These are phyloP conservation scores for Helicocarpus griseus DNA, from an alignment of 2,329 filamentous ascomycete species.

Conservation along the genomic window DNA sequence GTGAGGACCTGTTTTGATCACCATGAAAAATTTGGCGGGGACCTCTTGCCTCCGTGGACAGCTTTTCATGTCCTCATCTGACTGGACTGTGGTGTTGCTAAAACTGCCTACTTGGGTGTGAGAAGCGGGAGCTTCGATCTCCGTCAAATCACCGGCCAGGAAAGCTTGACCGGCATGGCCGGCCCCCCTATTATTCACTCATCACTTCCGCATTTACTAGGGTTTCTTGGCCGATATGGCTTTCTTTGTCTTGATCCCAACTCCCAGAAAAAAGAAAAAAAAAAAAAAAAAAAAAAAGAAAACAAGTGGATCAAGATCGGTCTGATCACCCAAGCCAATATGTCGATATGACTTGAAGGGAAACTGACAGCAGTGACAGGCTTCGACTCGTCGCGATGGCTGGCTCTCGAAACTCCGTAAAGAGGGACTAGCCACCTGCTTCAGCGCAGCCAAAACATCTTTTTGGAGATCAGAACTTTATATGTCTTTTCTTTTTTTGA, in stretches of 20 bases:
- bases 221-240: not conserved
- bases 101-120: not conserved
- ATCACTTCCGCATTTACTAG: not conserved
- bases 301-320: not conserved
- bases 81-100: not conserved
- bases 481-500: not conserved
- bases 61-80: not conserved
- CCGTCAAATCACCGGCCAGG: not conserved
- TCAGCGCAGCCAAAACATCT: not conserved
- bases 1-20: not conserved
- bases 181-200: not conserved
- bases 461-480: not conserved
- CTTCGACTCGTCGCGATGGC: not conserved
- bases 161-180: not conserved
- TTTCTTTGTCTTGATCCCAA: conserved; percentile 2
- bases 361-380: conserved; percentile 1
- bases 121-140: not conserved
- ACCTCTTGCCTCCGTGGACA: not conserved
- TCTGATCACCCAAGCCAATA: conserved; percentile 1
- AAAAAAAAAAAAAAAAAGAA: conserved; percentile 2
- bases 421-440: not conserved
- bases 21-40: not conserved
- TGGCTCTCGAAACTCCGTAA: not conserved
- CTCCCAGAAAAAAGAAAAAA: not conserved
- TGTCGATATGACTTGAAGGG: no score